Evolutionary conservation across 169 alveolate genomes (phyloP), one percentile per base, ranked within the genome.

Genomic region (Cryptosporidium ubiquitum): DNA sequence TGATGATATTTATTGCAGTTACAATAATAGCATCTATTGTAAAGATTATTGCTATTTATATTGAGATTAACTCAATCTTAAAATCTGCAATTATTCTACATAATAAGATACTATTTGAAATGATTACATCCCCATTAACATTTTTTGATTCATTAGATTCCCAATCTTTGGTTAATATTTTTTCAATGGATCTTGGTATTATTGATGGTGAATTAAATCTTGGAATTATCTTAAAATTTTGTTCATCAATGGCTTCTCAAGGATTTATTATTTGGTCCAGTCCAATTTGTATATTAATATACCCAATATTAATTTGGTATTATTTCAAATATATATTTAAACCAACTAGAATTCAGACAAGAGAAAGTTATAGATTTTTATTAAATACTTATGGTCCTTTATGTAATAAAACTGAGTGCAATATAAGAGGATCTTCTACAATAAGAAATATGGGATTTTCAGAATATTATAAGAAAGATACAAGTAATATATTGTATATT

Each of bases 291-390:
- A 16, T 79, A 23, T 4, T 79, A 20, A 29, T 79, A 26, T 61
- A 58, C 29, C 89, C 89, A 16, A 20, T 79, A 9, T 20, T 79
- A n/a, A 18, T 42, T 0, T 79, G 52, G 55, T 61, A 61, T 9
- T 79, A 79, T n/a, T 61, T 60, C 37, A 64, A 31, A 10, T 79
- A 79, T 23, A 79, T 79, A 58, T 79, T 79, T 37, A 79, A 79
- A n/a, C 89, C 89, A n/a, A 79, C 89, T 14, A 79, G 89, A 79
- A 79, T 79, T 37, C 89, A 79, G 18, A 64, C 89, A 5, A 79
- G 89, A 33, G 89, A 79, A 26, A 79, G 75, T 31, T 79, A 79
- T 29, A 31, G 89, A 39, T 79, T 79, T 10, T 49, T 79, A 29
- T 5, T 79, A 31, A 79, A 79, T 40, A 79, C 89, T 9, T 79